phyloP scores from a whole-genome alignment of 2,329 filamentous ascomycete genomes.

The Aspergillus quadrilineatus region DNA sequence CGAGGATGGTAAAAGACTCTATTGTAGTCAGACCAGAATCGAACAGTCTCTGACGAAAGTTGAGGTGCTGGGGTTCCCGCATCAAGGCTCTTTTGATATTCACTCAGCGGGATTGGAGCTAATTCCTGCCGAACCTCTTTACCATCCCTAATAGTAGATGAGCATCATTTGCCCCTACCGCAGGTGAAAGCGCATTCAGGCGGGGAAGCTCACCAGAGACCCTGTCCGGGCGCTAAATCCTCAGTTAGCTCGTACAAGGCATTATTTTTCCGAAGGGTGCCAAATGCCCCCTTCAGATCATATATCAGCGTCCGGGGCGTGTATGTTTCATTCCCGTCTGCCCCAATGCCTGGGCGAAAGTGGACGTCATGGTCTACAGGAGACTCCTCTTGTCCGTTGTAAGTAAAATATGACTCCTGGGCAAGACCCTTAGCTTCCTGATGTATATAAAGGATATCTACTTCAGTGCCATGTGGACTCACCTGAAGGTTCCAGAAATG shows the following conservation, averaged over 20 bases:
- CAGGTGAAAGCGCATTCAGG: not conserved
- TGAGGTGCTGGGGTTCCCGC: constrained; percentile 62
- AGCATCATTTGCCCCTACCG: not conserved
- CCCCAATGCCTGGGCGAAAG: constrained; percentile 78
- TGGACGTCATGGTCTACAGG: constrained; percentile 80
- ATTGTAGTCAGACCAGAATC: constrained; percentile 96
- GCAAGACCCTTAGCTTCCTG: not conserved
- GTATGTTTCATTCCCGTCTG: constrained; percentile 85
- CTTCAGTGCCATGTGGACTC: constrained; percentile 14
- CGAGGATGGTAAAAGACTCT: constrained; percentile 88
- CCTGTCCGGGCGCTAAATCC: constrained; percentile 35
- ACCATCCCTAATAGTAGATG: constrained; percentile 56
- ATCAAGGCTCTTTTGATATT: constrained; percentile 79
- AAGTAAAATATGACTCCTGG: constrained; percentile 97
- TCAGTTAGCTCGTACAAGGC: constrained; percentile 70
- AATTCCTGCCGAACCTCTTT: constrained; percentile 68
- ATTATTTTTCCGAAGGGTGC: constrained; percentile 82
- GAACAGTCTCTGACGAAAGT: constrained; percentile 69
- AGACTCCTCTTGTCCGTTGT: constrained; percentile 64
- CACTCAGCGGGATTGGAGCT: constrained; percentile 64
- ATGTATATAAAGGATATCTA: not conserved
- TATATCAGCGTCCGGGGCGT: constrained; percentile 91
- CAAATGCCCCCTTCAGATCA: constrained; percentile 91
- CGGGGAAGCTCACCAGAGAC: constrained; percentile 43
- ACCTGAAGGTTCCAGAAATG: constrained; percentile 98